Evolutionary conservation across 73 alveolate species (phyloP).

Genomic region (Paramecium sexaurelia): DNA sequence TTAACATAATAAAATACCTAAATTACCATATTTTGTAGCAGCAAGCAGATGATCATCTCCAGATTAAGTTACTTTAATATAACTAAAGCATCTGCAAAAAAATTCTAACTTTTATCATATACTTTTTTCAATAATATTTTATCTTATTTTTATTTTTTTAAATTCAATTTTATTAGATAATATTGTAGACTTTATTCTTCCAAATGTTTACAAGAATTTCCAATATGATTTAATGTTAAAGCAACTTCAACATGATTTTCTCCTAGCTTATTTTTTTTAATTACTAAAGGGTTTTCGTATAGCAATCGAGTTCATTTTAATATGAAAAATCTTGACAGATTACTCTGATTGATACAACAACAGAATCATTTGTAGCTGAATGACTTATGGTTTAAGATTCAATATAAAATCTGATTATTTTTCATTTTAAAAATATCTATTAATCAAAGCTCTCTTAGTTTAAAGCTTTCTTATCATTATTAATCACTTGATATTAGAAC

Average conservation of each 20-base stretch:
- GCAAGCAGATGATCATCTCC: constrained; percentile 50
- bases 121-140: too few relatives aligned
- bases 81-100: constrained; percentile 54
- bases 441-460: background rate
- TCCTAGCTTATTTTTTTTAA: constrained; percentile 62
- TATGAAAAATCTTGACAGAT: constrained; percentile 15
- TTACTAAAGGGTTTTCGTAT: constrained; percentile 62
- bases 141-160: too few relatives aligned
- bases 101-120: constrained; percentile 56
- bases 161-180: too few relatives aligned
- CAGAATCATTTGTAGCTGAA: constrained; percentile 53
- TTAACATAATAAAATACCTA: constrained; percentile 54
- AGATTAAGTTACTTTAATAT: constrained; percentile 31
- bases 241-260: constrained; percentile 61
- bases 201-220: constrained; percentile 62
- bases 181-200: too few relatives aligned
- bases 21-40: constrained; percentile 58
- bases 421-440: constrained; percentile 2
- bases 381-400: constrained; percentile 56
- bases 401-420: background rate
- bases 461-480: background rate
- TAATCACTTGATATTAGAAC: constrained; percentile 5
- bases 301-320: constrained; percentile 50
- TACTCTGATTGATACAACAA: background rate
- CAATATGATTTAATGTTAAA: constrained; percentile 62